A percentile compares a stretch with the other conserved stretches of the same genome.
Conservation (phyloP, 176 grass and related monocot genomes). For the Juncus inflexus region DNA sequence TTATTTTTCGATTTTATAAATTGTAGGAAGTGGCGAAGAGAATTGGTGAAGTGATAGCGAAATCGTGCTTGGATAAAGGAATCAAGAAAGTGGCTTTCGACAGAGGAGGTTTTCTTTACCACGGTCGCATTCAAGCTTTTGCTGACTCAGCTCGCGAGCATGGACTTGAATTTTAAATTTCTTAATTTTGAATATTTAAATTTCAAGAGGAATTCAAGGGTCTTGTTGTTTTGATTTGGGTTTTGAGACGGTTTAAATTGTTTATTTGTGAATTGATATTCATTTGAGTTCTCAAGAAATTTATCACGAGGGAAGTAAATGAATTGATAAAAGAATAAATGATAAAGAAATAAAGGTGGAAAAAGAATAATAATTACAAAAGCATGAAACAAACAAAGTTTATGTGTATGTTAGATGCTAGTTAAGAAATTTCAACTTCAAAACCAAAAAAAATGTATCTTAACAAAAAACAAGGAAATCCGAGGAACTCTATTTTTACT, state of each 20-base stretch:
- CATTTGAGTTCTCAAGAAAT: no score
- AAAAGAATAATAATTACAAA: no score
- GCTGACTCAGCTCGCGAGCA: slow-evolving; percentile 78
- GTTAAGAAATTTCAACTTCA: no score
- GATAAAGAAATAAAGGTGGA: no score
- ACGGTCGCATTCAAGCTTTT: slow-evolving; percentile 78
- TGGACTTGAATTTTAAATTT: slow-evolving; percentile 71
- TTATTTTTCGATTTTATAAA: slow-evolving; percentile 24
- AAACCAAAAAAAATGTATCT: no score
- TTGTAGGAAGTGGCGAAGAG: slow-evolving; percentile 78
- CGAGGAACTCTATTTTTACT: no score
- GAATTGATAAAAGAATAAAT: no score
- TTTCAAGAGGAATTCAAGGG: slow-evolving; percentile 26
- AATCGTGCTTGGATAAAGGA: slow-evolving; percentile 93
- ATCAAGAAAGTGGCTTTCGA: slow-evolving; percentile 89
- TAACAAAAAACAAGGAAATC: no score
- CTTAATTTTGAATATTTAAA: slow-evolving; percentile 10
- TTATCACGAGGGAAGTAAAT: no score
- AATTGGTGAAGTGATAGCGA: slow-evolving; percentile 80
- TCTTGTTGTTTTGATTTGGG: slow-evolving; percentile 22
- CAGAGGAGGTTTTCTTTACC: slow-evolving; percentile 83
- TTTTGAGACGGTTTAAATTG: slow-evolving; percentile 12
- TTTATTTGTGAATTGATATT: no score
- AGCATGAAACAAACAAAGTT: no score
- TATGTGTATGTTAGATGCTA: no score